Evolutionary conservation across 805 yeast genomes (phyloP).

Genomic region (Kuraishia floccosa): DNA sequence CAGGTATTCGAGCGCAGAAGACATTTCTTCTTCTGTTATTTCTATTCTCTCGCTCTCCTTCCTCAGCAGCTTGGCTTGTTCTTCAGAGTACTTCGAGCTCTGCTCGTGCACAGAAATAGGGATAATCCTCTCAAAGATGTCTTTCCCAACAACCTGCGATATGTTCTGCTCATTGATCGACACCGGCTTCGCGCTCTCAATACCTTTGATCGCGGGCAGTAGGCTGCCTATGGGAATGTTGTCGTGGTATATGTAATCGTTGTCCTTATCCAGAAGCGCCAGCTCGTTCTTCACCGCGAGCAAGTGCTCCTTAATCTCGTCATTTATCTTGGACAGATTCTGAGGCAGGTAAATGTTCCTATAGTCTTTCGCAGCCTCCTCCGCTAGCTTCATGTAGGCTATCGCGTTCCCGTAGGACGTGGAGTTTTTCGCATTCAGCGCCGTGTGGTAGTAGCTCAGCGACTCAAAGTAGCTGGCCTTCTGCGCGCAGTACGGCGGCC

Average conservation of each 20-base stretch:
- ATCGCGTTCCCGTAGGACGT: constrained; percentile 70
- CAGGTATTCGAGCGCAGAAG: constrained; percentile 71
- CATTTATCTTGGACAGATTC: constrained; percentile 16
- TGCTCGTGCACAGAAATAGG: constrained; percentile 85
- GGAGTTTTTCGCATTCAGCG: constrained; percentile 37
- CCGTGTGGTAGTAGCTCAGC: constrained; percentile 49
- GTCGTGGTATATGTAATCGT: constrained; percentile 84
- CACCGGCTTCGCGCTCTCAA: constrained; percentile 57
- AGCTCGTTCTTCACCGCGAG: constrained; percentile 14
- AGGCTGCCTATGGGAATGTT: constrained; percentile 49
- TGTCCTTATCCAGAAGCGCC: constrained; percentile 54
- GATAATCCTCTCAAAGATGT: constrained; percentile 66
- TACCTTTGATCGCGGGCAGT: constrained; percentile 53
- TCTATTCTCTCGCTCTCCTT: constrained; percentile 64
- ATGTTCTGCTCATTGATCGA: constrained; percentile 38
- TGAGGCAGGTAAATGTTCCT: constrained; percentile 8
- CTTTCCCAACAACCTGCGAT: constrained; percentile 32
- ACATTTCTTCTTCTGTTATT: constrained; percentile 67
- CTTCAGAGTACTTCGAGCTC: constrained; percentile 81
- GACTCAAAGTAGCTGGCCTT: constrained; percentile 48
- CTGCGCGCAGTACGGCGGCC: constrained; percentile 39
- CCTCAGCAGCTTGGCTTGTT: constrained; percentile 68
- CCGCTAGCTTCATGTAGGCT: constrained; percentile 46
- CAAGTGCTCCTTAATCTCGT: constrained; percentile 13
- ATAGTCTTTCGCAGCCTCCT: constrained; percentile 20